Base-by-base conservation (phyloP, 768 basidiomycete species). In the Termitomyces sp. region DNA sequence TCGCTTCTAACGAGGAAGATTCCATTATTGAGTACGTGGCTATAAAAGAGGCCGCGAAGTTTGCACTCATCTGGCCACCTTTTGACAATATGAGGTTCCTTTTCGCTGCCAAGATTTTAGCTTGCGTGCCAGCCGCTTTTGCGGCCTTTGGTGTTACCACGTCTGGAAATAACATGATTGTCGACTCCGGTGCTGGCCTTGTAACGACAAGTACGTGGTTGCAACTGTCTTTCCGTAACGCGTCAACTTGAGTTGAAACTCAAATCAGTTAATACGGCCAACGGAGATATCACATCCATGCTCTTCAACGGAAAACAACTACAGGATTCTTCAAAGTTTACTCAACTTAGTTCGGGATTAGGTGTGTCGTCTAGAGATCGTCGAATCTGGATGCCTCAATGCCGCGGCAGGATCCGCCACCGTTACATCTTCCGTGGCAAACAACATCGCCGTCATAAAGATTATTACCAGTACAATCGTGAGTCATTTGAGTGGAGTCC, bases 81-180 rank as follows among this genome's bases (percentile, higher is more conserved):
- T 51, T 44, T 37, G 46, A n/a, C 40, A 56, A 59, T 43, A 72
- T 69, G 65, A 66, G 63, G 60, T 60, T 64, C 48, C 49, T 62
- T 35, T 58, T 64, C 56, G 11, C 69, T 50, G 62, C 34, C 27
- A 53, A 59, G 40, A 54, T 70, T 46, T 32, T 70, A 43, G 65
- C 59, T n/a, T 65, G 66, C 23, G 52, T 71, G 34, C 72, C 74
- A 7, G 62, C 60, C 29, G 72, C 65, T n/a, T 74, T 76, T 38
- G 77, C 78, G 11, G 75, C 77, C 8, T 80, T 80, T 58, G 79
- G 78, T 1, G 71, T 78, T 21, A 76, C 75, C 6, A 76, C 72
- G 17, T 78, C 76, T 23, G 75, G 76, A 7, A 62, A 54, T 27
- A 74, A 73, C 45, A 54, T 77, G 64, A 46, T 74, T 7, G 76